Conservation (phyloP, 306 rosid genomes). For the Citrullus amarus region DNA sequence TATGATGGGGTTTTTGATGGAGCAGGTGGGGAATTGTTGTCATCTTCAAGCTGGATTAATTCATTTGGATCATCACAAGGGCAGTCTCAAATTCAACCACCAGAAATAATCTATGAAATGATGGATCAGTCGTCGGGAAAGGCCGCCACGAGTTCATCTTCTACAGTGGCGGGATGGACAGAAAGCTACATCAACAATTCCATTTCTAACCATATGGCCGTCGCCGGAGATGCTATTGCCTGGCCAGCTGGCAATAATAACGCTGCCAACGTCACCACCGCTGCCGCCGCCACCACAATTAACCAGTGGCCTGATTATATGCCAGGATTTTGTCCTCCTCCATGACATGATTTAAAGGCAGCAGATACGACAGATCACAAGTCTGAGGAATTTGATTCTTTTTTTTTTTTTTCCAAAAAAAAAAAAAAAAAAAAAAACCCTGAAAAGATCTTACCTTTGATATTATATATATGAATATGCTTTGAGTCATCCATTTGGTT, state of each 20-base stretch:
- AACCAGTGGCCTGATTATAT: slow-evolving; percentile 1
- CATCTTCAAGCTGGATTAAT: neutral
- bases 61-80: slow-evolving; percentile 6
- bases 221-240: neutral
- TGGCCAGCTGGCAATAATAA: neutral
- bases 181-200: neutral
- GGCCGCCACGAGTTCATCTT: neutral
- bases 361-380: neutral
- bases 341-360: neutral
- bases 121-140: neutral
- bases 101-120: neutral
- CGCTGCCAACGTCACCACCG: too few relatives aligned
- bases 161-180: neutral
- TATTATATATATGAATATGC: neutral
- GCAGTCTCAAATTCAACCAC: neutral
- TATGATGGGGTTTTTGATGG: neutral
- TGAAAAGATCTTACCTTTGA: slow-evolving; percentile 1
- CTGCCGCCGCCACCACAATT: neutral
- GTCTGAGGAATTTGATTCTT: neutral
- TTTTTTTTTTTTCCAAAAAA: neutral
- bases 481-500: neutral
- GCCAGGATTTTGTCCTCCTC: slow-evolving; percentile 1
- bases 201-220: neutral
- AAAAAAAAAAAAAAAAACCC: neutral
- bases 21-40: neutral